Percentiles rank a stretch among this genome's conserved stretches.
Conservation (phyloP, 805 yeast species). For the Starmerella etchellsii region DNA sequence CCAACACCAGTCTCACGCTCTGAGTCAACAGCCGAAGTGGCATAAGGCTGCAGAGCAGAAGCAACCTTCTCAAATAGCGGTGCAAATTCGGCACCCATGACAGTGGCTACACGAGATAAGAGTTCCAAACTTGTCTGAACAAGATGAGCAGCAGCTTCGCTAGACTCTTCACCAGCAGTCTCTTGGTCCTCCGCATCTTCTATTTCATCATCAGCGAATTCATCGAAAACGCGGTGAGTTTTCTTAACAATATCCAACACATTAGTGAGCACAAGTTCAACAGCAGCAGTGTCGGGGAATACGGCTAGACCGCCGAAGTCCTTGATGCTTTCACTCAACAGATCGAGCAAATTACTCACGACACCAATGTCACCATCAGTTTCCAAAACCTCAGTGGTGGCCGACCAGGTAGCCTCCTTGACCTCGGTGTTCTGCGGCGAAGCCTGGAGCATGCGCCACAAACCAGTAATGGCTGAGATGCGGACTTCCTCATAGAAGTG, state of each 20-base stretch:
- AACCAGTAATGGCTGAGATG: slow-evolving; percentile 65
- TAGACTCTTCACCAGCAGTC: slow-evolving; percentile 44
- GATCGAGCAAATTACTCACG: slow-evolving; percentile 68
- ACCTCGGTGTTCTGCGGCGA: slow-evolving; percentile 53
- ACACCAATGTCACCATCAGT: slow-evolving; percentile 77
- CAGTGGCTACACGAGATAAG: slow-evolving; percentile 57
- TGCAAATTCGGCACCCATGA: slow-evolving; percentile 67
- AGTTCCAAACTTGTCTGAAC: slow-evolving; percentile 81
- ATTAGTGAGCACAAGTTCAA: slow-evolving; percentile 59
- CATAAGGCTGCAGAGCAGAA: slow-evolving; percentile 40
- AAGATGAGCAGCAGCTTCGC: slow-evolving; percentile 51
- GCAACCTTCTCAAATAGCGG: slow-evolving; percentile 65
- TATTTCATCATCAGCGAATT: slow-evolving; percentile 51
- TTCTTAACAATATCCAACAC: slow-evolving; percentile 63
- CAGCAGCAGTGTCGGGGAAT: slow-evolving; percentile 41
- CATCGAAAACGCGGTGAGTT: slow-evolving; percentile 45
- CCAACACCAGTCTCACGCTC: slow-evolving; percentile 81
- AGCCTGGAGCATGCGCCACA: slow-evolving; percentile 74
- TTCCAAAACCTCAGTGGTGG: slow-evolving; percentile 47
- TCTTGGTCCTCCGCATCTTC: slow-evolving; percentile 40
- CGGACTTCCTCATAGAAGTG: slow-evolving; percentile 80
- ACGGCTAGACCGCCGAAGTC: slow-evolving; percentile 43
- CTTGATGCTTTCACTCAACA: slow-evolving; percentile 52
- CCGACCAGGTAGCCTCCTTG: slow-evolving; percentile 48
- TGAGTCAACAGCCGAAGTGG: slow-evolving; percentile 38